Base-by-base conservation (phyloP, 1,139 yeast genomes). In the Geotrichum histeridarum region DNA sequence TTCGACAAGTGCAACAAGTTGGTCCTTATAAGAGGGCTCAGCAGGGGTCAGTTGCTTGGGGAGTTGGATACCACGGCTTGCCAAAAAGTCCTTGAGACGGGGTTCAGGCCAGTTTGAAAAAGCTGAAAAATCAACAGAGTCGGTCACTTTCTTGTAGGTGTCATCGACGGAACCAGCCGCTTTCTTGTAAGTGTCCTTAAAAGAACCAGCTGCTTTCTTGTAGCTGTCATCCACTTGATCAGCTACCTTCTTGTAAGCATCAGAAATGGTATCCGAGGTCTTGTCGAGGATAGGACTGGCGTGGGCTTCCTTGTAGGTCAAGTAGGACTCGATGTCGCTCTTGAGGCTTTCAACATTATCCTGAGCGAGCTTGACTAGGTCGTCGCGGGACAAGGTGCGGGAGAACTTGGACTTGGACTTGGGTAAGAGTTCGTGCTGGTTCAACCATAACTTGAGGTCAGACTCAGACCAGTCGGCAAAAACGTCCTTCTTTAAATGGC, bases 31-130 rank as follows among this genome's bases (percentile, higher is more conserved):
- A 36, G 22, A 18, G 17, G 12, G 27, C 9, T 33, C 39, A 17
- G 39, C 4, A 45, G 33, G 18, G 8, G 41, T 8, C 3, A 22
- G 27, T n/a, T n/a, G n/a, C 17, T 36, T 18, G 33, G 33, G 17
- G 4, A 22, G 30, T 2, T 32, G 46, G 22, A 45, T 30, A 6
- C 49, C 49, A 11, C 33, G 41, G 12, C 42, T 35, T 4, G 8
- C n/a, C 15, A 53, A 32, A 27, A 54, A 48, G 39, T 42, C 39
- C 32, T 50, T 48, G 15, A 54, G 37, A 9, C 48, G 51, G 11
- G 54, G 42, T 2, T 45, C 56, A 8, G 53, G 38, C 56, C 56
- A 54, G 22, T 45, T 38, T 30, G 50, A 41, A 48, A 15, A 54
- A 7, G 54, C 42, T 14, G 38, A 14, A 9, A n/a, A n/a, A 22